phyloP scores from a whole-genome alignment of 139 green algal genomes.

The Closterium sp. region DNA sequence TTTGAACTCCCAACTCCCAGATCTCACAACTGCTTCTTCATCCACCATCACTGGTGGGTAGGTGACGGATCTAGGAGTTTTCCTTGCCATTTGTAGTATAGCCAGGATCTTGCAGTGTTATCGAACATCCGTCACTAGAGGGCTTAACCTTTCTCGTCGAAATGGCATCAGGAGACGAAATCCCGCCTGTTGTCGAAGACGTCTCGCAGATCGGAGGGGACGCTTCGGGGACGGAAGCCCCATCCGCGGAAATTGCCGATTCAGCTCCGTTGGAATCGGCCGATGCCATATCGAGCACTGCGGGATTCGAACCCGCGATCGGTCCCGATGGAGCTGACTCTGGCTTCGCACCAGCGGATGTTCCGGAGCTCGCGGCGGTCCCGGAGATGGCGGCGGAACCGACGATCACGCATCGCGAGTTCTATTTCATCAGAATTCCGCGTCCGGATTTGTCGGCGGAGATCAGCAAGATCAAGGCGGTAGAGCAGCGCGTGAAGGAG shows the following conservation, averaged over 20 bases:
- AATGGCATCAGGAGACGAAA: background rate
- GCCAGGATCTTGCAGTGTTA: background rate
- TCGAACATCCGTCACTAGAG: background rate
- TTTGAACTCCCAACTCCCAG: background rate
- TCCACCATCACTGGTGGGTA: background rate
- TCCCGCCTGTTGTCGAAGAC: background rate
- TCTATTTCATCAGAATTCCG: constrained; percentile 35
- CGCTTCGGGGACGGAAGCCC: background rate
- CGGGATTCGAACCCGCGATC: background rate
- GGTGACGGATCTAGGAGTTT: background rate
- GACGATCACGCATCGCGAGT: background rate
- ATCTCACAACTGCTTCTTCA: background rate
- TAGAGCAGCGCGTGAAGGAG: constrained; percentile 13
- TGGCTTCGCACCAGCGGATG: background rate
- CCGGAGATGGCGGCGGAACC: background rate
- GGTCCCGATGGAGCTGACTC: background rate
- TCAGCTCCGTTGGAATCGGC: background rate
- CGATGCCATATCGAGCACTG: background rate
- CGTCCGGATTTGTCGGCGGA: constrained; percentile 17
- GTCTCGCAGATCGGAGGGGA: background rate
- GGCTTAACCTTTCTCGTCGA: background rate
- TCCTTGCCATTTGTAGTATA: background rate
- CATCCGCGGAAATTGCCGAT: background rate
- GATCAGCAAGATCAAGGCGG: constrained; percentile 13
- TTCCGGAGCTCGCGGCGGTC: background rate